Conservation (phyloP, 495 filamentous ascomycete species). For the Aspergillus baeticus region DNA sequence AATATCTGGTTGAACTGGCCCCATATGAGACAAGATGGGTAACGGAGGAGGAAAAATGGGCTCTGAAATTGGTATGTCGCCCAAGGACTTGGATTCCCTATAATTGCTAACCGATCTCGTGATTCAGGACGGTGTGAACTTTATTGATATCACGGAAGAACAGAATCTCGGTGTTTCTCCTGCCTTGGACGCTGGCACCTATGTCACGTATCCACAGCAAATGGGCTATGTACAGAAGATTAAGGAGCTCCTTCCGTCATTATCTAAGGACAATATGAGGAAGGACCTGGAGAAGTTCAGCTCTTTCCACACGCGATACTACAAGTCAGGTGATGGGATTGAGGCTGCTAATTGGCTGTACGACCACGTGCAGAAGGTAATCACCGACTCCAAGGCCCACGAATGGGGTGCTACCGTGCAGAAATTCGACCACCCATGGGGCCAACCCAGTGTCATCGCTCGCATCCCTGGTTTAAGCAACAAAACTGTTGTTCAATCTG, state of each 20-base stretch:
- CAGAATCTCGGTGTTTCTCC: slow-evolving; percentile 35
- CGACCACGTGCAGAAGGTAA: slow-evolving; percentile 66
- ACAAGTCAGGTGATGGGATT: slow-evolving; percentile 80
- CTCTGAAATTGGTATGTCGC: slow-evolving; percentile 70
- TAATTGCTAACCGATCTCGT: slow-evolving; percentile 11
- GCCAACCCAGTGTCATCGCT: slow-evolving; percentile 87
- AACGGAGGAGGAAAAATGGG: slow-evolving; percentile 94
- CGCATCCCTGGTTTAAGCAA: slow-evolving; percentile 85
- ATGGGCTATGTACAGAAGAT: slow-evolving; percentile 66
- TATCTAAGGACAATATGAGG: slow-evolving; percentile 77
- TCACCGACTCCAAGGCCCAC: slow-evolving; percentile 67
- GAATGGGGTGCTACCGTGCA: slow-evolving; percentile 65
- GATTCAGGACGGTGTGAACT: slow-evolving; percentile 72
- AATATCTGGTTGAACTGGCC: slow-evolving; percentile 80
- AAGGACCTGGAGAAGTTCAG: slow-evolving; percentile 76
- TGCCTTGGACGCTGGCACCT: slow-evolving; percentile 27
- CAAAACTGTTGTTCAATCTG: slow-evolving; percentile 75
- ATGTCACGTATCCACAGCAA: slow-evolving; percentile 63
- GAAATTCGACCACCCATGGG: slow-evolving; percentile 82
- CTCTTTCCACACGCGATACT: slow-evolving; percentile 85
- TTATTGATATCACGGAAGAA: slow-evolving; percentile 90
- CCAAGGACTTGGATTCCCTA: neutral
- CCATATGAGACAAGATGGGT: slow-evolving; percentile 85
- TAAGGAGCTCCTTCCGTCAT: slow-evolving; percentile 58
- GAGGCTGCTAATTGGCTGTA: slow-evolving; percentile 90